Base-by-base conservation (phyloP, 2,329 filamentous ascomycete genomes). In the Trichophyton mentagrophytes region DNA sequence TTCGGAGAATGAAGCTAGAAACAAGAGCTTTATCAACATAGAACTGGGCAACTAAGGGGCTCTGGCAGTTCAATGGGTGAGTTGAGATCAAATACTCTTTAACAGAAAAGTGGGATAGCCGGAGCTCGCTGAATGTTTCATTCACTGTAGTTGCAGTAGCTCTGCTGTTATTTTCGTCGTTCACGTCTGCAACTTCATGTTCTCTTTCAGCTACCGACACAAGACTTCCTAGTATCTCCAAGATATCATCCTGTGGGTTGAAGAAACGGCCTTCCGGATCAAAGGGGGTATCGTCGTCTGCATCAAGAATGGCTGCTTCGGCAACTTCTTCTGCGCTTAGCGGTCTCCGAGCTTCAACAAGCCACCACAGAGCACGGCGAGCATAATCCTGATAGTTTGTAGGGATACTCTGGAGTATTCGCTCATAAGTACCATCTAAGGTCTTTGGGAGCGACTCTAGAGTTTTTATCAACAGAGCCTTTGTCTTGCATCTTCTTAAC, bases 391-490 rank as follows among this genome's bases (percentile, higher is more conserved):
- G 47, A 56, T 65, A 49, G 8, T 36, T 60, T 38, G 61, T 49
- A 11, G 58, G 44, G 53, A 68, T 65, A 4, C 51, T 51, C 13
- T 44, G 47, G 3, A 68, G 38, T 9, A 68, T 66, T 40, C 64
- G 63, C 15, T n/a, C 61, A 57, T 68, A 70, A 5, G 66, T 68
- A 57, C 66, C 68, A 36, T 67, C 63, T 33, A 69, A 59, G 22
- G 65, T 66, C 58, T 62, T 65, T 3, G 67, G 68, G 20, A 69
- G 58, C 27, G 61, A 62, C 15, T 15, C 55, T 40, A 70, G 61
- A 22, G 47, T 53, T 25, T 53, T 22, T 30, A 27, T 33, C 22
- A 53, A 30, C 2, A 53, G 47, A 2, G 8, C 59, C 8, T 61
- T 60, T 46, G 64, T 62, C 6, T 65, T 40, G 58, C 66, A 69